Percentiles rank a stretch among this genome's conserved stretches.
Evolutionary conservation across 345 rosid genomes (phyloP).

Genomic region (Eucalyptus curtisii): DNA sequence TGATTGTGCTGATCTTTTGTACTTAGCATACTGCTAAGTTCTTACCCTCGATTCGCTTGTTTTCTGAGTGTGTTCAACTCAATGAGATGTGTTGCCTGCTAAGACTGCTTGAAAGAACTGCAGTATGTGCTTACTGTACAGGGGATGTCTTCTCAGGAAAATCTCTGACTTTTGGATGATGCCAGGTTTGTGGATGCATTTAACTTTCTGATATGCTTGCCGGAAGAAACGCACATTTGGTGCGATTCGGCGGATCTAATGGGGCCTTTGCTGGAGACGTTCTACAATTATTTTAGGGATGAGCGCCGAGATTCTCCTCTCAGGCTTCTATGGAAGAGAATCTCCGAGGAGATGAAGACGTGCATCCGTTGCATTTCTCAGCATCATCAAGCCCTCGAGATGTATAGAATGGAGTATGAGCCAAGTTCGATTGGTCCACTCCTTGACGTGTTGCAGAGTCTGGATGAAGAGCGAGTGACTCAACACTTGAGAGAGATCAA

Average conservation of each 20-base stretch:
- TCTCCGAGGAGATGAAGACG: constrained; percentile 55
- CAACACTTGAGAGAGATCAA: constrained; percentile 59
- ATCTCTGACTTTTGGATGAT: not conserved
- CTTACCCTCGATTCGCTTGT: not conserved
- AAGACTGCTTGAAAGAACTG: not conserved
- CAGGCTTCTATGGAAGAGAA: constrained; percentile 62
- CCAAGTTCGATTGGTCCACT: constrained; percentile 62
- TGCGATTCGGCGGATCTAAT: constrained; percentile 70
- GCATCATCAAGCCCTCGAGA: constrained; percentile 86
- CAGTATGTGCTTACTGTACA: not conserved
- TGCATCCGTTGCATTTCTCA: constrained; percentile 85
- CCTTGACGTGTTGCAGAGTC: constrained; percentile 51
- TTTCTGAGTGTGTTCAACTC: not conserved
- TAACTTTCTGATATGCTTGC: constrained; percentile 48
- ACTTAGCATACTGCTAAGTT: not conserved
- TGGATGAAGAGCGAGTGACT: constrained; percentile 85
- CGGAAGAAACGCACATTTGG: constrained; percentile 75
- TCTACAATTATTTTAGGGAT: constrained; percentile 75
- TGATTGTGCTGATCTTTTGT: not conserved
- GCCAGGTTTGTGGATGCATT: constrained; percentile 81
- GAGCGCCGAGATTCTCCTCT: constrained; percentile 71
- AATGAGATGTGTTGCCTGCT: not conserved
- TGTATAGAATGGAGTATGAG: constrained; percentile 67
- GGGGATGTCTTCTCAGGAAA: not conserved
- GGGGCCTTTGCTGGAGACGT: constrained; percentile 90